Base-by-base conservation (phyloP, 805 yeast genomes). In the Ogataea ramenticola region DNA sequence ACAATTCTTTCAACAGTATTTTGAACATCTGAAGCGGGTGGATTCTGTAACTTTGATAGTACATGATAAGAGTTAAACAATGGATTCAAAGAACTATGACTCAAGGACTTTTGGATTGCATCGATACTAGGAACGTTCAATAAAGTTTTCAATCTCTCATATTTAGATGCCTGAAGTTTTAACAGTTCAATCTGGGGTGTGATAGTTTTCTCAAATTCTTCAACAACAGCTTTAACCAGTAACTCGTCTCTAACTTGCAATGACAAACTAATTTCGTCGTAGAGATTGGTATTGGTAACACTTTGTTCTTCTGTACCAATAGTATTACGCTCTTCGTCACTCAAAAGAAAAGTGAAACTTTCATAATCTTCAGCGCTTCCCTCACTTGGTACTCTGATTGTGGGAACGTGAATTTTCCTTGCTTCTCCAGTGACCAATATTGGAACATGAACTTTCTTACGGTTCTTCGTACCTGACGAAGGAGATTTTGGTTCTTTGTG, bases 171-270 rank as follows among this genome's bases (percentile, higher is more conserved):
- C 8, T 50, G 47, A 14, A 47, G 35, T 19, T 53, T 43, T 30
- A 60, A 32, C 8, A 35, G 36, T n/a, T 44, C 43, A 19, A 60
- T 47, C 31, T 51, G 50, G 11, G 64, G 62, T 22, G 43, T 31
- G 4, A 60, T 20, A 12, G 58, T 58, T n/a, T 34, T 37, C 42
- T 51, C 53, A 5, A 60, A 37, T 33, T 54, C 56, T 15, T 44
- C 37, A 17, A 55, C 24, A 2, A 50, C 52, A 1, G 56, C 48
- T 22, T 50, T 46, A 14, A 54, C 50, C 20, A 55, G 35, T 37
- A 55, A 16, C 29, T 55, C 47, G 43, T 55, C 58, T 29, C 57
- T 38, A 21, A 44, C 43, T 27, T 38, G 47, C 14, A 49, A 29
- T 1, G 56, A 51, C 30, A 42, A 19, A 11, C 45, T 34, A 44